These are phyloP conservation scores for Physcomitrellopsis africana DNA, from an alignment of 225 moss, liverwort and hornwort genomes.

Conservation along the genomic window DNA sequence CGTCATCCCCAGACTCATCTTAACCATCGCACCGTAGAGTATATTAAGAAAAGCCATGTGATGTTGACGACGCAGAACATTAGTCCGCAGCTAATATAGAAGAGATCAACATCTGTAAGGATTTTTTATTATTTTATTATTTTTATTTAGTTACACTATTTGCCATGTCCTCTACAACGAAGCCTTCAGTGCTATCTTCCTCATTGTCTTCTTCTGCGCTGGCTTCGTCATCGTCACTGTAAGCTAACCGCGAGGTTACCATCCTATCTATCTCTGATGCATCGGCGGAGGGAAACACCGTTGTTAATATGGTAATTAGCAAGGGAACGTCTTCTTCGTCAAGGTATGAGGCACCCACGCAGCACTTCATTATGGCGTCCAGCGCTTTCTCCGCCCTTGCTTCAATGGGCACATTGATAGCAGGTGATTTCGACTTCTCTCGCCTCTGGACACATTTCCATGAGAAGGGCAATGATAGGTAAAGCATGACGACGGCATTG, in stretches of 20 bases:
- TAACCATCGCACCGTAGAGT: slow-evolving; percentile 14
- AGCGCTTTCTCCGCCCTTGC: slow-evolving; percentile 68
- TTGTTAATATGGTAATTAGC: slow-evolving; percentile 54
- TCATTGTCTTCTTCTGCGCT: not conserved
- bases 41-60: not conserved
- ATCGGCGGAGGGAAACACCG: slow-evolving; percentile 63
- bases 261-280: slow-evolving; percentile 45
- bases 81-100: too few relatives aligned
- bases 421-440: slow-evolving; percentile 53
- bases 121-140: not conserved
- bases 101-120: too few relatives aligned
- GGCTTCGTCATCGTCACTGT: slow-evolving; percentile 16
- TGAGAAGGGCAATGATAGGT: not conserved
- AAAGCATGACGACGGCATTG: too few relatives aligned
- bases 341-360: slow-evolving; percentile 45
- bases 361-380: slow-evolving; percentile 70
- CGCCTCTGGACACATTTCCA: slow-evolving; percentile 43
- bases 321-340: slow-evolving; percentile 57
- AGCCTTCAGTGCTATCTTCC: not conserved
- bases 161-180: slow-evolving; percentile 18
- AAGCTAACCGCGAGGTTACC: slow-evolving; percentile 21
- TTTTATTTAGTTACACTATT: slow-evolving; percentile 15
- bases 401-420: slow-evolving; percentile 62
- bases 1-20: slow-evolving; percentile 26
- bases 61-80: too few relatives aligned